Base-by-base conservation (phyloP, 345 rosid species). In the Ailanthus altissimus region DNA sequence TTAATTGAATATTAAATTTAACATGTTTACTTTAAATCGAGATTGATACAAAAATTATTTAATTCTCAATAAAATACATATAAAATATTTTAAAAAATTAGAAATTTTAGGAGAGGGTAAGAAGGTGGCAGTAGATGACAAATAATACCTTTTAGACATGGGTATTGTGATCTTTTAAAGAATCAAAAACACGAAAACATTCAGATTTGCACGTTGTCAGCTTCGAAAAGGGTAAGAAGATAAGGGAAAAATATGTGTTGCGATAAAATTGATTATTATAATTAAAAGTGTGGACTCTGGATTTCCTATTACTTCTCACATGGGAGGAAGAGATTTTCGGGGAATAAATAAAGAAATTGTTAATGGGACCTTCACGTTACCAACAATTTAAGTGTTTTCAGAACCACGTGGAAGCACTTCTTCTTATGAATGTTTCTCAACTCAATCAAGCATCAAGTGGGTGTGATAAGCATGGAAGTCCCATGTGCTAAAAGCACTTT, bases 321-420 rank as follows among this genome's bases (percentile, higher is more conserved):
- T 43, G 70, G 70, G 6, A 23, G 32, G 32, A 23, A 23, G 49
- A 12, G 20, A 12, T 10, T 66, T 66, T 42, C 10, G 14, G 51
- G 18, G 70, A 28, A 43, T 12, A 66, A n/a, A n/a, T n/a, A n/a
- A n/a, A 66, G n/a, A 15, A 42, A 42, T 12, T 40, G 28, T 65
- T 64, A 40, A 6, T 63, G 11, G 4, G 13, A 1, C 5, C 5
- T 6, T 25, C n/a, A n/a, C n/a, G n/a, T n/a, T 18, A 6, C 46
- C 67, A 15, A 2, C 0, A 42, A 43, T 5, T n/a, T n/a, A n/a
- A n/a, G 7, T 32, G 54, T 12, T 68, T 11, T 5, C 14, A 56
- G 64, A 56, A 72, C 51, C 50, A 42, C 21, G 75, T 72, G 65
- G 64, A 57, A 66, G 70, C 12, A 72, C 0, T 16, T 5, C 23